A percentile compares a stretch with the other conserved stretches of the same genome.
phyloP scores from a whole-genome alignment of 768 basidiomycete genomes.

The Boletus sp. region DNA sequence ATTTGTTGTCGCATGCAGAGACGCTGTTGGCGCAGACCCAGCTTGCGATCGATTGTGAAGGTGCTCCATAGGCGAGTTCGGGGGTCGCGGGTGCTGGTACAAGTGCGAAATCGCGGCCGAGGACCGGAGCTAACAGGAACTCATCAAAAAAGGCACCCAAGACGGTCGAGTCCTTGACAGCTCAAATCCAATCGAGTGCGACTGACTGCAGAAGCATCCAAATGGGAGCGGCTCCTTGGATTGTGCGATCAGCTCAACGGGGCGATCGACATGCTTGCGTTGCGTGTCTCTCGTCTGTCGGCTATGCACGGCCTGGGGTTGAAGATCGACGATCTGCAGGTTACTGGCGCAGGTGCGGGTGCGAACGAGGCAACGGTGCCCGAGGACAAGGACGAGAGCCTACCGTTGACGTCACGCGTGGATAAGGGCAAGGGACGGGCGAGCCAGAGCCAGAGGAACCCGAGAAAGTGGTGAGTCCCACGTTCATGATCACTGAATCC shows the following conservation, averaged over 20 bases:
- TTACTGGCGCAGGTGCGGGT: no score
- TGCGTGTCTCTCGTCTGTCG: no score
- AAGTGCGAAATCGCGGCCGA: no score
- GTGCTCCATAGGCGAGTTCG: no score
- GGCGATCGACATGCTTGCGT: conserved; percentile 50
- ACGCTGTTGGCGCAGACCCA: conserved; percentile 41
- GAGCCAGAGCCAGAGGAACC: conserved; percentile 64
- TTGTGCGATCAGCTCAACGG: conserved; percentile 71
- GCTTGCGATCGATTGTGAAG: no score
- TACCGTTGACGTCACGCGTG: conserved; percentile 56
- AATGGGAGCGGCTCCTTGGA: conserved; percentile 63
- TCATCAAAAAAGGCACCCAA: no score
- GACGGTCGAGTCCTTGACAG: conserved; percentile 49
- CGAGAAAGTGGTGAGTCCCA: conserved; percentile 73
- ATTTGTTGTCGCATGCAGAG: conserved; percentile 37
- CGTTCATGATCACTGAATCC: conserved; percentile 51
- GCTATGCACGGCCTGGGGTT: no score
- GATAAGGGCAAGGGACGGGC: conserved; percentile 82
- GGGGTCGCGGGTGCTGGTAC: no score
- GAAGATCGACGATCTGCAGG: no score
- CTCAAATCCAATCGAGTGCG: conserved; percentile 42
- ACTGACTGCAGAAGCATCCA: conserved; percentile 51
- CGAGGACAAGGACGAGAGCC: conserved; percentile 28
- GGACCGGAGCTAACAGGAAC: no score
- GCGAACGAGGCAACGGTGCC: no score